These are phyloP conservation scores for grape (Vitis vinifera) DNA, from an alignment of 164 flowering plant genomes.

Conservation along the genomic window DNA sequence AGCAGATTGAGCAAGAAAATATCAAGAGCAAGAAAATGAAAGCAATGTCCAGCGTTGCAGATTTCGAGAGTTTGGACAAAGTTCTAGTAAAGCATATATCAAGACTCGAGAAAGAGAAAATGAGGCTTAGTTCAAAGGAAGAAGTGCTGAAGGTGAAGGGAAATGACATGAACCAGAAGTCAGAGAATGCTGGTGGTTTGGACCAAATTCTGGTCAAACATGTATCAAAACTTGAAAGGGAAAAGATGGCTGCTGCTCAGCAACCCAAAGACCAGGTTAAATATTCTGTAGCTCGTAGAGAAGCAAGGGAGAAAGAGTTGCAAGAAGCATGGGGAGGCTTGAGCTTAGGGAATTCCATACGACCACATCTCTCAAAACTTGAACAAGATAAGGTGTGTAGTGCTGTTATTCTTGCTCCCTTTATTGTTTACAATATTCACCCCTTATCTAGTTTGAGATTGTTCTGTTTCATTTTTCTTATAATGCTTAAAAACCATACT, in stretches of 20 bases:
- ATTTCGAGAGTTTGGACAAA: slow-evolving; percentile 59
- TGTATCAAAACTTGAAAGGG: slow-evolving; percentile 62
- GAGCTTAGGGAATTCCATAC: slow-evolving; percentile 75
- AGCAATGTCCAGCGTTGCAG: slow-evolving; percentile 23
- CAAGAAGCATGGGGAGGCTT: slow-evolving; percentile 93
- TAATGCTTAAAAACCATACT: not conserved
- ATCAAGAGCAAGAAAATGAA: slow-evolving; percentile 42
- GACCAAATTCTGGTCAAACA: slow-evolving; percentile 69
- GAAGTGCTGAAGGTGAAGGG: slow-evolving; percentile 25
- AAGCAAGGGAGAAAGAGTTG: slow-evolving; percentile 76
- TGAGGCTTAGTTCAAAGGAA: slow-evolving; percentile 26
- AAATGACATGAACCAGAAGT: slow-evolving; percentile 3
- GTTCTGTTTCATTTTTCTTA: not conserved
- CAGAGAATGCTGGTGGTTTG: slow-evolving; percentile 44
- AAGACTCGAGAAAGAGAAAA: slow-evolving; percentile 59
- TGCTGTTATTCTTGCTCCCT: not conserved
- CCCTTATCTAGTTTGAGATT: not conserved
- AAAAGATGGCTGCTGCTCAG: slow-evolving; percentile 45
- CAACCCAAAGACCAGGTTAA: slow-evolving; percentile 27
- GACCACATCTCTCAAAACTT: slow-evolving; percentile 75
- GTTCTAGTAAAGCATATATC: slow-evolving; percentile 68
- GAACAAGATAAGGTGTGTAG: slow-evolving; percentile 76
- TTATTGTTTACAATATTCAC: not conserved
- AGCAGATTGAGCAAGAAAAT: not conserved
- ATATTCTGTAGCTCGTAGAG: slow-evolving; percentile 39